A percentile compares a stretch with the other conserved stretches of the same genome.
phyloP scores from a whole-genome alignment of 2,329 filamentous ascomycete genomes.

The Sclerotinia nivalis region DNA sequence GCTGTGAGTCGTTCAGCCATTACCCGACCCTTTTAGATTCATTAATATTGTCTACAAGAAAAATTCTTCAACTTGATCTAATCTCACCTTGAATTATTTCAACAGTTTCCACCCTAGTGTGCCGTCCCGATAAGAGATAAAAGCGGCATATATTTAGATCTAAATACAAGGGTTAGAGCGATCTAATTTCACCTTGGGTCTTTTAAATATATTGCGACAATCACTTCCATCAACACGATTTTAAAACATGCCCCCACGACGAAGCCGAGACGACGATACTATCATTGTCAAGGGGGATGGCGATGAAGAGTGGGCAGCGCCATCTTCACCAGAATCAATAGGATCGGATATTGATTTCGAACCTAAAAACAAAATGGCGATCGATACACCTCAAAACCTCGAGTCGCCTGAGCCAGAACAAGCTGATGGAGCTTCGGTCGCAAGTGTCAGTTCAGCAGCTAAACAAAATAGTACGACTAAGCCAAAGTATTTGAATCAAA shows the following conservation, averaged over 20 bases:
- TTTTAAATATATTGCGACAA: constrained; percentile 22
- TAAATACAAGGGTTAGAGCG: constrained; percentile 19
- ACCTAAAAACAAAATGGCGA: constrained; percentile 22
- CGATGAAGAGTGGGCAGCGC: constrained; percentile 31
- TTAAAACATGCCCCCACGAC: constrained; percentile 21
- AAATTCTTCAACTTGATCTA: constrained; percentile 14
- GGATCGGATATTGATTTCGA: constrained; percentile 24
- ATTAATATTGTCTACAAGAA: constrained; percentile 9
- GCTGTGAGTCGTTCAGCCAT: constrained; percentile 6
- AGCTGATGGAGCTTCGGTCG: constrained; percentile 3
- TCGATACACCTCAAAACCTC: constrained; percentile 34
- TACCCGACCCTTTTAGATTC: constrained; percentile 15
- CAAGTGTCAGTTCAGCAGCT: not conserved
- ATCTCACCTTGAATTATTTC: constrained; percentile 11
- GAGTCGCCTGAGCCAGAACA: constrained; percentile 35
- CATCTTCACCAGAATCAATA: constrained; percentile 33
- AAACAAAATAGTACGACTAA: constrained; percentile 5
- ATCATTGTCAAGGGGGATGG: constrained; percentile 37
- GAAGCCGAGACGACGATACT: constrained; percentile 29
- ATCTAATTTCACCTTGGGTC: constrained; percentile 22
- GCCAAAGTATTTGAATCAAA: constrained; percentile 22
- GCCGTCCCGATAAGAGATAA: constrained; percentile 23
- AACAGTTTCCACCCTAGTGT: constrained; percentile 8
- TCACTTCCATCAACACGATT: constrained; percentile 12
- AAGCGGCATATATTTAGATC: constrained; percentile 10